Conservation (phyloP, 2,329 filamentous ascomycete species). For the Fusarium burgessii region DNA sequence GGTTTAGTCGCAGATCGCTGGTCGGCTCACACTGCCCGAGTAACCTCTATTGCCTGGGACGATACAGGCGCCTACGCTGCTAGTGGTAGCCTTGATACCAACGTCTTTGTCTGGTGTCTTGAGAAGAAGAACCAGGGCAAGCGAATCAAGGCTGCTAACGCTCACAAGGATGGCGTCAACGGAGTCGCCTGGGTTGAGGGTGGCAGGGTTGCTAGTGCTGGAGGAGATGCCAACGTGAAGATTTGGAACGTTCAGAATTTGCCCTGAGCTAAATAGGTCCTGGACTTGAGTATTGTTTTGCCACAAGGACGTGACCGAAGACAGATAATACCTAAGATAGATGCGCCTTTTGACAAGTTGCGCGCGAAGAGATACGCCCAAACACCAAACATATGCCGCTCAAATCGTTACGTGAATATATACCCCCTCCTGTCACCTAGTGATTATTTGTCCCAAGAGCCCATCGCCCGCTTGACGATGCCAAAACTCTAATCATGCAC, state of each 20-base stretch:
- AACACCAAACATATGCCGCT: slow-evolving; percentile 27
- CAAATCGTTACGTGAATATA: neutral
- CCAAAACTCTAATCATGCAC: slow-evolving; percentile 53
- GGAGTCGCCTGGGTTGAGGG: slow-evolving; percentile 84
- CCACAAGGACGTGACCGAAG: slow-evolving; percentile 8
- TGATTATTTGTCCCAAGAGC: neutral
- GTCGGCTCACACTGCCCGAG: slow-evolving; percentile 70
- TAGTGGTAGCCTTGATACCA: slow-evolving; percentile 89
- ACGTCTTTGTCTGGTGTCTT: slow-evolving; percentile 92
- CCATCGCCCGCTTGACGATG: slow-evolving; percentile 8
- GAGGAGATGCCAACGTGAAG: slow-evolving; percentile 91
- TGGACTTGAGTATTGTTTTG: slow-evolving; percentile 25
- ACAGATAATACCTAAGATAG: slow-evolving; percentile 13
- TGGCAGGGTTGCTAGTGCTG: slow-evolving; percentile 79
- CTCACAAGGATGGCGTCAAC: slow-evolving; percentile 95
- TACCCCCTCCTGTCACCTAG: neutral
- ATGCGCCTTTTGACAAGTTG: slow-evolving; percentile 24
- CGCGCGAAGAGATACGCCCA: slow-evolving; percentile 17
- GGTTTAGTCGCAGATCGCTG: slow-evolving; percentile 81
- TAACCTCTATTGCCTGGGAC: slow-evolving; percentile 79
- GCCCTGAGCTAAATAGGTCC: slow-evolving; percentile 40
- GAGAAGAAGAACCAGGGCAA: slow-evolving; percentile 81
- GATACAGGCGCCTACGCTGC: slow-evolving; percentile 79
- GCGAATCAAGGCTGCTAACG: slow-evolving; percentile 85
- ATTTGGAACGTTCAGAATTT: slow-evolving; percentile 72